These are phyloP conservation scores for Teratosphaeria epicoccoides DNA, from an alignment of 2,329 filamentous ascomycete species.

Conservation along the genomic window DNA sequence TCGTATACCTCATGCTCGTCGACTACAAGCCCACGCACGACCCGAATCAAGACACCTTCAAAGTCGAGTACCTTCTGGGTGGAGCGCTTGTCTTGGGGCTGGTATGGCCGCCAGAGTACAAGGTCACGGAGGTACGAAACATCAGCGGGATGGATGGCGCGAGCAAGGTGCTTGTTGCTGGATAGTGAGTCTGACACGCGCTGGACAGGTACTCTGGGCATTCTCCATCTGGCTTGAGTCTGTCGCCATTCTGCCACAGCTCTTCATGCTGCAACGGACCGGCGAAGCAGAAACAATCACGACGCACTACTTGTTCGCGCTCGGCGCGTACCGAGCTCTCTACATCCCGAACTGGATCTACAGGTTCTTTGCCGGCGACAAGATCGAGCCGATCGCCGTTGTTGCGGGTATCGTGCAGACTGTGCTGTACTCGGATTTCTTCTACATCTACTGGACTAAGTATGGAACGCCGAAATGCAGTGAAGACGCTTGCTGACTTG, in stretches of 20 bases:
- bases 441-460: conserved; percentile 99
- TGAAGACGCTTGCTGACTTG: not conserved
- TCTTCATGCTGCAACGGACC: conserved; percentile 96
- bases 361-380: conserved; percentile 60
- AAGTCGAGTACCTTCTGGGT: conserved; percentile 83
- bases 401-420: conserved; percentile 88
- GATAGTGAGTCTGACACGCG: not conserved
- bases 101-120: conserved; percentile 78
- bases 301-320: conserved; percentile 90
- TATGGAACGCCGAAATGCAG: conserved; percentile 28
- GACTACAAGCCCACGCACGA: conserved; percentile 97
- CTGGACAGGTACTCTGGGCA: conserved; percentile 72
- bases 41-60: conserved; percentile 93
- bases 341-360: conserved; percentile 99
- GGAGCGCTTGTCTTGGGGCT: conserved; percentile 69
- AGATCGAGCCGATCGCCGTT: conserved; percentile 79
- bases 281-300: conserved; percentile 99
- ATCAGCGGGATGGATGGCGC: conserved; percentile 1
- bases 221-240: conserved; percentile 98
- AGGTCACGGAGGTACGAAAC: conserved; percentile 49
- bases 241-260: conserved; percentile 90
- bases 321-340: conserved; percentile 80
- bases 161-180: not conserved
- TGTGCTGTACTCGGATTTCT: conserved; percentile 94
- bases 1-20: conserved; percentile 94